Evolutionary conservation across 495 filamentous ascomycete genomes (phyloP), one percentile per base, ranked within the genome.

Genomic region (Schizothecium vesticola): DNA sequence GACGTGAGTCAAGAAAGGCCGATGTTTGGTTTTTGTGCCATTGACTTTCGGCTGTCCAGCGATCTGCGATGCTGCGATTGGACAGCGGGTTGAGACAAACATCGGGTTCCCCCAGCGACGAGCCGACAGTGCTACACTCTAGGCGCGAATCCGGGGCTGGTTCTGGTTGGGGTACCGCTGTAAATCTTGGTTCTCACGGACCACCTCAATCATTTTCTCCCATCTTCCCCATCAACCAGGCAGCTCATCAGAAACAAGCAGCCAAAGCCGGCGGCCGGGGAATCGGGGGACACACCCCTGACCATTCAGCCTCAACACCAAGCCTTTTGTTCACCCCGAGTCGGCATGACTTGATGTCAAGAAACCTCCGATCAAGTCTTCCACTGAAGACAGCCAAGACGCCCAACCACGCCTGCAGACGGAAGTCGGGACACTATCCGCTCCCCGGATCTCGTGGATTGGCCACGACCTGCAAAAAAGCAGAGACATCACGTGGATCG

Each of bases 21-120:
- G 65, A 29, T 22, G 24, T 60, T 61, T 66, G 59, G 65, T 23
- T 66, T 66, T 66, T 60, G 56, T 65, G 63, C 55, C 51, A 56
- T 65, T 16, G 65, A 56, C 33, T 28, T 28, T 66, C 31, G 56
- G 57, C 31, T 29, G 11, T 64, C 43, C 43, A n/a, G 23, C 25
- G 9, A 26, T n/a, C 19, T 51, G 33, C 62, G 51, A 36, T 21
- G 56, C 21, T 29, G 6, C 25, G 57, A 66, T 66, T 66, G 65
- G 65, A 13, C 25, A 16, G 31, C 19, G 3, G 21, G 11, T 11
- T 13, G 31, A 61, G 57, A 59, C 56, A 66, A 66, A 43, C 56
- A 61, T 8, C 29, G 65, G 65, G 65, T 66, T 61, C 56, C 65
- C 65, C 56, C 13, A 23, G 65, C 65, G 65, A 66, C 65, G 64